phyloP scores from a whole-genome alignment of 78 protist genomes.

The Cavenderia fasciculata region DNA sequence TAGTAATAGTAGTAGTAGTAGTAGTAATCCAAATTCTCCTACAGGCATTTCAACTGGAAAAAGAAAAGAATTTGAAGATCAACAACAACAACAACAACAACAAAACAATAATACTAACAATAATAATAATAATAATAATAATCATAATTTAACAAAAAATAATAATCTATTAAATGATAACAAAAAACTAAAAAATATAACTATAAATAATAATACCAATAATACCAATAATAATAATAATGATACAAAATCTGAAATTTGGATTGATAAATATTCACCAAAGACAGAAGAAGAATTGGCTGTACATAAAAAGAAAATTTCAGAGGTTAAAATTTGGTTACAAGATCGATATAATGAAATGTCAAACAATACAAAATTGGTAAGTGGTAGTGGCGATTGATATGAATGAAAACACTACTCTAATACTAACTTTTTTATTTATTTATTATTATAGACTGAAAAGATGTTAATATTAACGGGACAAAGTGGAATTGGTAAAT shows the following conservation, averaged over 20 bases:
- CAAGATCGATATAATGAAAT: conserved; percentile 47
- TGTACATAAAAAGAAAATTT: conserved; percentile 15
- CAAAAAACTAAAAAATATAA: background rate
- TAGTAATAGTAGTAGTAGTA: background rate
- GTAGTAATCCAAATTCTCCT: background rate
- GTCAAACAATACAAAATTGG: background rate
- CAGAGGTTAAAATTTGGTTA: conserved; percentile 41
- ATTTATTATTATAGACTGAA: background rate
- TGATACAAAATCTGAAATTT: background rate
- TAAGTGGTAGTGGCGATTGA: background rate
- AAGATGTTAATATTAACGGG: conserved; percentile 66
- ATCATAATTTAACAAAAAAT: background rate
- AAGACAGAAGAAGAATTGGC: conserved; percentile 34
- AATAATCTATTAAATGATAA: background rate
- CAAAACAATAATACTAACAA: background rate
- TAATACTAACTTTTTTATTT: background rate
- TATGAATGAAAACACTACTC: background rate
- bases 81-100: background rate
- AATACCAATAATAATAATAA: background rate
- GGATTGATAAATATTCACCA: conserved; percentile 52
- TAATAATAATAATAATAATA: background rate
- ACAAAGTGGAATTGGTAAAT: conserved; percentile 53
- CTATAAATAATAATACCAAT: background rate
- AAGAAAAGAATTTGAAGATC: no score
- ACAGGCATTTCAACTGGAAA: no score